Evolutionary conservation across 768 basidiomycete species (phyloP).

Genomic region (Thelephora aurantiotincta): DNA sequence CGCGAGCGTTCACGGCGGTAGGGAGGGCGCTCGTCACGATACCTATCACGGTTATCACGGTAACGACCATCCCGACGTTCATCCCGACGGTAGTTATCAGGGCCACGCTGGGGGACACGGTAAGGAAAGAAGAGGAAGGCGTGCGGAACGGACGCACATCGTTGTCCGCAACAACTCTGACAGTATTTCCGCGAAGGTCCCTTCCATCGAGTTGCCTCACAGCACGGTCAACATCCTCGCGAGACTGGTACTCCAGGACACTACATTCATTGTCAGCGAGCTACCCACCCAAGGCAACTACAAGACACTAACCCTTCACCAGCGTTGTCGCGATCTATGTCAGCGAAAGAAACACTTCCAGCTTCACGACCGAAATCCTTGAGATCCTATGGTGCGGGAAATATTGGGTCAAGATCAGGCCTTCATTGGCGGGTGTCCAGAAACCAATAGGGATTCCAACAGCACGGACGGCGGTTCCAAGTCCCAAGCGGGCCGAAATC

Average conservation of each 20-base stretch:
- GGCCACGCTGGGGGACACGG: conserved; percentile 35
- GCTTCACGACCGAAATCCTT: conserved; percentile 96
- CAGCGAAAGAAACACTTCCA: conserved; percentile 87
- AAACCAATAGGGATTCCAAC: background rate
- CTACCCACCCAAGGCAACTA: background rate
- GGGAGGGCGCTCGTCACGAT: conserved; percentile 24
- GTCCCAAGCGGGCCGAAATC: background rate
- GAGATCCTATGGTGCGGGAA: conserved; percentile 59
- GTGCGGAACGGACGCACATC: conserved; percentile 26
- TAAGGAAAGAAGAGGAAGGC: background rate
- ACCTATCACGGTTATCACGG: conserved; percentile 22
- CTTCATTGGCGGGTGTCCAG: conserved; percentile 2
- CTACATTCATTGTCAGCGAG: conserved; percentile 23
- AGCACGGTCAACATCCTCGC: conserved; percentile 90
- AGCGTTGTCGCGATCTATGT: conserved; percentile 78
- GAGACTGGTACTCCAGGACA: conserved; percentile 77
- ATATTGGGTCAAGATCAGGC: background rate
- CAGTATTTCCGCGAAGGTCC: conserved; percentile 74
- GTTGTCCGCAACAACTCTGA: conserved; percentile 56
- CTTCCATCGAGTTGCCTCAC: conserved; percentile 74
- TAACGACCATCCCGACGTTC: conserved; percentile 46
- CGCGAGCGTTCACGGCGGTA: conserved; percentile 72
- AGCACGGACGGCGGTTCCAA: too few species aligned
- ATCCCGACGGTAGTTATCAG: conserved; percentile 47
- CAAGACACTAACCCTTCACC: conserved; percentile 64